Conservation (phyloP, 1,284 basidiomycete species). For the Leucocoprinus gongylophorus region DNA sequence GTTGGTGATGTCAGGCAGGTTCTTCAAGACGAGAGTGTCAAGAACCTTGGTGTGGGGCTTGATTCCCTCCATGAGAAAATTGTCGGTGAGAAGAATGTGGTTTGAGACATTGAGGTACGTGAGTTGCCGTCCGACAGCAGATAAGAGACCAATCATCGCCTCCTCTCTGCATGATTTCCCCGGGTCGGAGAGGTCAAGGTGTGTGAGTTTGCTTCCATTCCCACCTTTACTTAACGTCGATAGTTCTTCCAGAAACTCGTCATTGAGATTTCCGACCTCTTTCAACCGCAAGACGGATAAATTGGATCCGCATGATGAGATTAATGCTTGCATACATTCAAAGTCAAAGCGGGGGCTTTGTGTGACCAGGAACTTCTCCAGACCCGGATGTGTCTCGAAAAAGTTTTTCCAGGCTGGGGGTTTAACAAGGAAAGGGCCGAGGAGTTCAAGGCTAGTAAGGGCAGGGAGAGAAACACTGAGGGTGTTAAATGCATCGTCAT, state of each 20-base stretch:
- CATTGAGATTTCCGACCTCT: conserved; percentile 71
- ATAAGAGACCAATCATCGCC: conserved; percentile 51
- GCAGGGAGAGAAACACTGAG: conserved; percentile 63
- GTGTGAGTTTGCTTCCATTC: conserved; percentile 28
- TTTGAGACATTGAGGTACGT: conserved; percentile 51
- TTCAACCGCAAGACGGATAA: conserved; percentile 71
- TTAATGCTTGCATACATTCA: conserved; percentile 60
- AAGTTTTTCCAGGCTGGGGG: conserved; percentile 72
- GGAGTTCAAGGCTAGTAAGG: conserved; percentile 72
- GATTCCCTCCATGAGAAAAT: conserved; percentile 60
- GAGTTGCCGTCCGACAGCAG: conserved; percentile 47
- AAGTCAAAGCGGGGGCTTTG: conserved; percentile 87
- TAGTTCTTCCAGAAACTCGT: conserved; percentile 55
- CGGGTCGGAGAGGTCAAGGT: conserved; percentile 59
- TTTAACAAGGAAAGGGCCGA: conserved; percentile 85
- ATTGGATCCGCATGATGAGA: conserved; percentile 45
- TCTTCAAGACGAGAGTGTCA: conserved; percentile 49
- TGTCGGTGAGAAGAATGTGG: conserved; percentile 55
- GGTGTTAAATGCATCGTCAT: conserved; percentile 56
- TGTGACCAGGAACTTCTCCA: conserved; percentile 73
- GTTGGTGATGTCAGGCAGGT: conserved; percentile 62
- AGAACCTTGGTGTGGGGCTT: conserved; percentile 47
- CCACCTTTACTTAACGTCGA: conserved; percentile 30
- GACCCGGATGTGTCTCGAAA: conserved; percentile 53
- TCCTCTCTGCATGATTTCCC: conserved; percentile 48